Conservation (phyloP, 208 protist genomes). For the Herpetomonas tarakana region DNA sequence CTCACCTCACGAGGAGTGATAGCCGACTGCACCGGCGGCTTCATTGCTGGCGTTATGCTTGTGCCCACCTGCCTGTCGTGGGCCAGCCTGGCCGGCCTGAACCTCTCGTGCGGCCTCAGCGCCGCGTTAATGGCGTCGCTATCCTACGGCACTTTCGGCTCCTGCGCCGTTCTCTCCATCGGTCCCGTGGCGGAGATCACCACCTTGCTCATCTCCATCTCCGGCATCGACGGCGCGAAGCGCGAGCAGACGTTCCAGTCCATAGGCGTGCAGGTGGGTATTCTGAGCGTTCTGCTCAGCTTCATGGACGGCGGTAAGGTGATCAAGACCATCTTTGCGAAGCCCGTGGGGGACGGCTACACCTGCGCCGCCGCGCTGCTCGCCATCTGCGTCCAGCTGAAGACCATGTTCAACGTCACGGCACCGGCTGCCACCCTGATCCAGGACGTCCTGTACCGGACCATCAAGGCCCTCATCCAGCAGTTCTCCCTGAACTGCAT, state of each 20-base stretch:
- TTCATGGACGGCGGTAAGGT: slow-evolving; percentile 51
- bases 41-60: slow-evolving; percentile 58
- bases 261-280: slow-evolving; percentile 44
- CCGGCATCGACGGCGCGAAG: slow-evolving; percentile 19
- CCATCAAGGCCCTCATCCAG: slow-evolving; percentile 22
- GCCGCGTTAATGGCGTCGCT: slow-evolving; percentile 36
- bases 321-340: slow-evolving; percentile 53
- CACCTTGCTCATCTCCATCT: slow-evolving; percentile 49
- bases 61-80: slow-evolving; percentile 47
- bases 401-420: slow-evolving; percentile 51
- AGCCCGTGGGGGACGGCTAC: slow-evolving; percentile 58
- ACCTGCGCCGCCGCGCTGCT: slow-evolving; percentile 48
- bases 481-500: slow-evolving; percentile 23
- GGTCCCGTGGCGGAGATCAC: slow-evolving; percentile 53
- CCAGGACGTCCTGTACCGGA: slow-evolving; percentile 31
- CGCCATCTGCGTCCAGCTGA: slow-evolving; percentile 36
- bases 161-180: slow-evolving; percentile 35
- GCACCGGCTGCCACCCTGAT: slow-evolving; percentile 24
- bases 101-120: slow-evolving; percentile 38
- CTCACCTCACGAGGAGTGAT: slow-evolving; percentile 20
- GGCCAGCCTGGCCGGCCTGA: slow-evolving; percentile 37
- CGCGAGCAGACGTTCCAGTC: slow-evolving; percentile 31
- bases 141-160: slow-evolving; percentile 47
- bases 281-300: slow-evolving; percentile 38
- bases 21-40: slow-evolving; percentile 32